A percentile compares a stretch with the other conserved stretches of the same genome.
Evolutionary conservation across 495 filamentous ascomycete species (phyloP).

Genomic region (Glutinoglossum americanum): DNA sequence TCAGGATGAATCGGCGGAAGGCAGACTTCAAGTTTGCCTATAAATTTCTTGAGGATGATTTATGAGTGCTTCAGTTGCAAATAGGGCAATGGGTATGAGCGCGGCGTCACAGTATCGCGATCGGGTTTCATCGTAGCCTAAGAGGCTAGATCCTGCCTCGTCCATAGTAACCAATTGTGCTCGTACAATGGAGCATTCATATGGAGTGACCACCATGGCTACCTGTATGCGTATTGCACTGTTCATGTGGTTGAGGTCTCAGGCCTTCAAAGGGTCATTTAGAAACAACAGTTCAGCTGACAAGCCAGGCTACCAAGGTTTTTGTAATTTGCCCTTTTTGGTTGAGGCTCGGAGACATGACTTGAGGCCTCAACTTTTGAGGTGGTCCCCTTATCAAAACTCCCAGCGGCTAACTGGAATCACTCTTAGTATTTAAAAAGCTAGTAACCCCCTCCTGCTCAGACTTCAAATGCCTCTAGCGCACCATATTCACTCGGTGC

Average conservation of each 20-base stretch:
- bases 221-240: too few species aligned
- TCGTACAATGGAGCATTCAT: background rate
- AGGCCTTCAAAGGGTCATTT: too few species aligned
- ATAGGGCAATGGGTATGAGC: background rate
- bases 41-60: slow-evolving; percentile 85
- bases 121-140: background rate
- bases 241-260: too few species aligned
- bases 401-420: too few species aligned
- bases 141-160: background rate
- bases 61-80: slow-evolving; percentile 22
- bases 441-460: background rate
- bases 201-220: too few species aligned
- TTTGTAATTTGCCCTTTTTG: too few species aligned
- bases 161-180: background rate
- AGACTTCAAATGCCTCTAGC: background rate
- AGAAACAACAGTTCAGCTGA: too few species aligned
- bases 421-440: background rate
- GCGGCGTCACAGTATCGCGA: background rate
- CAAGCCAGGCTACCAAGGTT: too few species aligned
- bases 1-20: slow-evolving; percentile 97
- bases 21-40: slow-evolving; percentile 97
- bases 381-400: too few species aligned
- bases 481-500: background rate
- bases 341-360: too few species aligned
- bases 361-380: too few species aligned